Percentiles rank a stretch among this genome's conserved stretches.
Evolutionary conservation across 352 stramenopile species (phyloP).

Genomic region (Phytophthora cajani): DNA sequence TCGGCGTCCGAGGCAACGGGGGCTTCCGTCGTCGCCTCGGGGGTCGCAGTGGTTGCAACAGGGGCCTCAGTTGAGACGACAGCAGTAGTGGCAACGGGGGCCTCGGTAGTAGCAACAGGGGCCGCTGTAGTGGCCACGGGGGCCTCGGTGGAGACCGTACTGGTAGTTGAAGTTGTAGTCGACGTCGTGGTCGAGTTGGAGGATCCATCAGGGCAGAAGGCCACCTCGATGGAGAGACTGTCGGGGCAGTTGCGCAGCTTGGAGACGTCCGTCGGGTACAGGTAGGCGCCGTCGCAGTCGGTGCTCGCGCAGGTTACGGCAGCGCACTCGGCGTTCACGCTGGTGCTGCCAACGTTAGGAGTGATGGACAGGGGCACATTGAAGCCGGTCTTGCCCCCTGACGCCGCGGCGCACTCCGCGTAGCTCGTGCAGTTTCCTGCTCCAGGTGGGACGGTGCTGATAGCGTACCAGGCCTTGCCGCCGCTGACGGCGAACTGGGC

Average conservation of each 20-base stretch:
- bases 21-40: neutral
- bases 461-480: slow-evolving; percentile 62
- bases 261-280: slow-evolving; percentile 55
- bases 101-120: slow-evolving; percentile 11
- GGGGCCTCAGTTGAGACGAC: slow-evolving; percentile 19
- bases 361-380: slow-evolving; percentile 70
- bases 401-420: slow-evolving; percentile 48
- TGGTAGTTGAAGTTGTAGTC: slow-evolving; percentile 12
- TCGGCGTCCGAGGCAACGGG: slow-evolving; percentile 29
- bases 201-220: slow-evolving; percentile 49
- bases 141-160: slow-evolving; percentile 4
- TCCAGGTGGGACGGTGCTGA: slow-evolving; percentile 62
- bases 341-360: slow-evolving; percentile 33
- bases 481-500: slow-evolving; percentile 57
- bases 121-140: slow-evolving; percentile 8
- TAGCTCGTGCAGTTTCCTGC: slow-evolving; percentile 61
- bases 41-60: slow-evolving; percentile 9
- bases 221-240: slow-evolving; percentile 42
- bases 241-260: slow-evolving; percentile 63
- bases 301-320: slow-evolving; percentile 41
- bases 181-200: slow-evolving; percentile 22
- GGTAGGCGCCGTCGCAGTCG: slow-evolving; percentile 54
- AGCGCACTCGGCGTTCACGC: slow-evolving; percentile 40
- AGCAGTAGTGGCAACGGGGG: slow-evolving; percentile 9
- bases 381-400: slow-evolving; percentile 59